These are phyloP conservation scores for Haplosporangium sp. DNA, from an alignment of 371 early-diverging fungal species.

Conservation along the genomic window DNA sequence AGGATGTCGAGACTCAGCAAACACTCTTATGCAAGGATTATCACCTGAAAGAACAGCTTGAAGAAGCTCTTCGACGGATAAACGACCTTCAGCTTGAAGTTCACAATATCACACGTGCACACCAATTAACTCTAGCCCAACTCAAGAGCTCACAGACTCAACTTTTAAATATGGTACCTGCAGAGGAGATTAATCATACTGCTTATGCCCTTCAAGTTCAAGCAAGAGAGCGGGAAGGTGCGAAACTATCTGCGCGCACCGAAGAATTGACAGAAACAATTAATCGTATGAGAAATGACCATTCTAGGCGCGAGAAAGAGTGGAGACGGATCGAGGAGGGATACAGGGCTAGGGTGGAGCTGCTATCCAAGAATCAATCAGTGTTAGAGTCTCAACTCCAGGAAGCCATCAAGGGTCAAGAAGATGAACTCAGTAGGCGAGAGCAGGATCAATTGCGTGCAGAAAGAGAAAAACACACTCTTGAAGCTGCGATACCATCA, in stretches of 20 bases:
- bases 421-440: slow-evolving; percentile 2
- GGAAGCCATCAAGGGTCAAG: not conserved
- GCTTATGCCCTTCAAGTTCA: slow-evolving; percentile 21
- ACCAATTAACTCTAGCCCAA: slow-evolving; percentile 9
- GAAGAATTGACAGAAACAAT: slow-evolving; percentile 6
- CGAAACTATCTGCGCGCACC: slow-evolving; percentile 9
- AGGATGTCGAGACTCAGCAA: slow-evolving; percentile 9
- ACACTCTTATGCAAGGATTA: slow-evolving; percentile 1
- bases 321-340: slow-evolving; percentile 17
- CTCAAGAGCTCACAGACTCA: slow-evolving; percentile 5
- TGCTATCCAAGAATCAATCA: slow-evolving; percentile 12
- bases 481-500: too few relatives aligned
- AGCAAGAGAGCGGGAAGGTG: slow-evolving; percentile 11
- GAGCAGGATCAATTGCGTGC: slow-evolving; percentile 16
- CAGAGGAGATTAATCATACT: slow-evolving; percentile 23
- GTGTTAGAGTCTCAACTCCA: slow-evolving; percentile 7
- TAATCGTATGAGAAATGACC: slow-evolving; percentile 11
- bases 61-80: slow-evolving; percentile 5
- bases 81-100: slow-evolving; percentile 18
- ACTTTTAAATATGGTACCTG: slow-evolving; percentile 31
- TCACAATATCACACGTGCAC: slow-evolving; percentile 8
- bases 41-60: slow-evolving; percentile 18
- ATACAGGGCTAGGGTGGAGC: slow-evolving; percentile 17
- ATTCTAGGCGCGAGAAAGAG: slow-evolving; percentile 3
- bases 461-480: slow-evolving; percentile 1